A percentile compares a stretch with the other conserved stretches of the same genome.
Evolutionary conservation across 208 protist genomes (phyloP).

Genomic region (Leishmania aethiopica): DNA sequence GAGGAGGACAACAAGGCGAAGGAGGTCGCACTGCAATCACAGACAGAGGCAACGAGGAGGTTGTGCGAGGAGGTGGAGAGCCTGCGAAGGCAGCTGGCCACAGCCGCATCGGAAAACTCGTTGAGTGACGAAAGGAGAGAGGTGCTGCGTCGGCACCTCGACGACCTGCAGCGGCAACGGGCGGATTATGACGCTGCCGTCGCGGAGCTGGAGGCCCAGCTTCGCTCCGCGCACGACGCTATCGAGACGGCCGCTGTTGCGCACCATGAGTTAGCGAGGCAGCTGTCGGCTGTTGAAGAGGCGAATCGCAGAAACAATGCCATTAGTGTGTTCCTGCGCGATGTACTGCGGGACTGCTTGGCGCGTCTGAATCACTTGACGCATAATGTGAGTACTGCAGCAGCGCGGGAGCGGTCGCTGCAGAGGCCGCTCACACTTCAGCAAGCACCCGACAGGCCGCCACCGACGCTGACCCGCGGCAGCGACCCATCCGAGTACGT

Average conservation of each 20-base stretch:
- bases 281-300: slow-evolving; percentile 18
- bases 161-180: not conserved
- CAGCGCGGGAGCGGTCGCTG: slow-evolving; percentile 11
- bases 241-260: not conserved
- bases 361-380: slow-evolving; percentile 32
- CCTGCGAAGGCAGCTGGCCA: not conserved
- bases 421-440: slow-evolving; percentile 23
- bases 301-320: slow-evolving; percentile 26
- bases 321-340: slow-evolving; percentile 43
- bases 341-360: slow-evolving; percentile 44
- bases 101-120: not conserved
- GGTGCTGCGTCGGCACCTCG: not conserved
- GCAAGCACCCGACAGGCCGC: slow-evolving; percentile 13
- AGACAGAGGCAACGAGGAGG: not conserved
- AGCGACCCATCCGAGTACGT: slow-evolving; percentile 49
- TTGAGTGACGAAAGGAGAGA: not conserved
- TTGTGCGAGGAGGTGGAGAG: not conserved
- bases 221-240: no score
- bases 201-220: not conserved
- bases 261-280: slow-evolving; percentile 8
- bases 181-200: not conserved
- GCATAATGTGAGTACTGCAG: not conserved
- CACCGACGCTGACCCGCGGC: slow-evolving; percentile 29
- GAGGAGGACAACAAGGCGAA: slow-evolving; percentile 3
- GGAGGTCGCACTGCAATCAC: not conserved